phyloP scores from a whole-genome alignment of 1,284 basidiomycete species.

The Moesziomyces globuligerus region DNA sequence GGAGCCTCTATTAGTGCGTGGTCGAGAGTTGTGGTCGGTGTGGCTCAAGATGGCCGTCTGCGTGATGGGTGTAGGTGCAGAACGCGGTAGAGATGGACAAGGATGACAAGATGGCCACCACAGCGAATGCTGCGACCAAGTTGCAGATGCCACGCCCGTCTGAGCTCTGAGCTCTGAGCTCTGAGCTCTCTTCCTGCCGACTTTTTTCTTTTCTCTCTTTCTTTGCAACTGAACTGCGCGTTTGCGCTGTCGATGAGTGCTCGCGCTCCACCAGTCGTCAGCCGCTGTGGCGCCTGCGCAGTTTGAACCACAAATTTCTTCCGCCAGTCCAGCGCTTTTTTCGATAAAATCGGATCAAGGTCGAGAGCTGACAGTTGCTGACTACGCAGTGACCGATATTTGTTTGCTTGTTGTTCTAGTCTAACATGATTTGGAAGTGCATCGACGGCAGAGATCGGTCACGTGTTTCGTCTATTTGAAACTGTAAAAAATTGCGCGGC shows the following conservation, averaged over 20 bases:
- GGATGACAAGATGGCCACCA: not conserved
- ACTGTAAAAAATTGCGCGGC: conserved; percentile 32
- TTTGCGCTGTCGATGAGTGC: not conserved
- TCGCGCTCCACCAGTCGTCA: too few relatives aligned
- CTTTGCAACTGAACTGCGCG: conserved; percentile 7
- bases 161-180: conserved; percentile 10
- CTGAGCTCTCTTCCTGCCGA: conserved; percentile 5
- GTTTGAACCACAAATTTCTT: not conserved
- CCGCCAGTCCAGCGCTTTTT: not conserved
- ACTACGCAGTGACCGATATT: not conserved
- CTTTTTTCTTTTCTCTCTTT: not conserved
- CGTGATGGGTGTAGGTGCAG: not conserved
- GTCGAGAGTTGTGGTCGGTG: not conserved
- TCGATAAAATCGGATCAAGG: not conserved
- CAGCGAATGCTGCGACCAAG: too few relatives aligned
- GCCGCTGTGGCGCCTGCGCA: too few relatives aligned
- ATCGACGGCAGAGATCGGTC: not conserved
- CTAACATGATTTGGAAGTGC: not conserved
- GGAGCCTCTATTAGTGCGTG: not conserved
- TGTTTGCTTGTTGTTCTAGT: not conserved
- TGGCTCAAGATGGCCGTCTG: conserved; percentile 1
- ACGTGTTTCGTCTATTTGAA: conserved; percentile 15
- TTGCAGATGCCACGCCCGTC: too few relatives aligned
- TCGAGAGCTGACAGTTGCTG: not conserved
- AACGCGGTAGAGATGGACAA: not conserved